A percentile compares a stretch with the other conserved stretches of the same genome.
phyloP scores from a whole-genome alignment of 192 early-diverging fungal species.

The Mortierella alpina region DNA sequence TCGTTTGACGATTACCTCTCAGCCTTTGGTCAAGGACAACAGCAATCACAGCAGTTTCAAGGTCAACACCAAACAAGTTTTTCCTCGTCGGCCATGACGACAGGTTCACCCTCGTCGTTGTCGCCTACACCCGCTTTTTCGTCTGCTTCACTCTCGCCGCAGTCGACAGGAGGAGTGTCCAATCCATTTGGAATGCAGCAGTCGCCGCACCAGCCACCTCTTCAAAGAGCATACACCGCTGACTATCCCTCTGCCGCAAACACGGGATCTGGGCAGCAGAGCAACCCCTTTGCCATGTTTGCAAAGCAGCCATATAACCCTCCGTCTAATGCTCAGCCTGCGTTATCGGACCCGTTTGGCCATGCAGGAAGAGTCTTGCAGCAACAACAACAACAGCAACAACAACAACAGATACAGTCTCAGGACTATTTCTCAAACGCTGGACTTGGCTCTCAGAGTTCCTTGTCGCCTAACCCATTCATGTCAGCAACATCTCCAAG shows the following conservation, averaged over 20 bases:
- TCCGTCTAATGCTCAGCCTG: neutral
- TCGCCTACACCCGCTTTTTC: conserved; percentile 6
- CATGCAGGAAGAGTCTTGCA: neutral
- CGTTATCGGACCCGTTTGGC: conserved; percentile 25
- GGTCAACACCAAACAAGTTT: neutral
- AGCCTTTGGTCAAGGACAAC: conserved; percentile 14
- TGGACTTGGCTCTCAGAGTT: conserved; percentile 3
- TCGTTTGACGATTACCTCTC: conserved; percentile 48
- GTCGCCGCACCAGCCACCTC: conserved; percentile 2
- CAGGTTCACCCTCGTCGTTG: neutral
- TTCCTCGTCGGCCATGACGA: neutral
- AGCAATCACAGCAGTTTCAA: neutral
- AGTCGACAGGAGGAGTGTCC: conserved; percentile 7
- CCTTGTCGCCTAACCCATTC: conserved; percentile 34
- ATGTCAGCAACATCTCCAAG: conserved; percentile 4
- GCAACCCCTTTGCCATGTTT: conserved; percentile 43
- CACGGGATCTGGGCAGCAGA: conserved; percentile 2
- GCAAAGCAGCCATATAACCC: conserved; percentile 19
- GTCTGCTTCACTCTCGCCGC: conserved; percentile 12
- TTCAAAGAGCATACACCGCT: conserved; percentile 24
- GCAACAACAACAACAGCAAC: conserved; percentile 22
- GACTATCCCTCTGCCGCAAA: neutral
- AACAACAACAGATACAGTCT: conserved; percentile 19
- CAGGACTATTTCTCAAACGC: conserved; percentile 14
- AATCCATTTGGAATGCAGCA: conserved; percentile 32